Evolutionary conservation across 192 early-diverging fungal species (phyloP).

Genomic region (Backusella psychrophila): DNA sequence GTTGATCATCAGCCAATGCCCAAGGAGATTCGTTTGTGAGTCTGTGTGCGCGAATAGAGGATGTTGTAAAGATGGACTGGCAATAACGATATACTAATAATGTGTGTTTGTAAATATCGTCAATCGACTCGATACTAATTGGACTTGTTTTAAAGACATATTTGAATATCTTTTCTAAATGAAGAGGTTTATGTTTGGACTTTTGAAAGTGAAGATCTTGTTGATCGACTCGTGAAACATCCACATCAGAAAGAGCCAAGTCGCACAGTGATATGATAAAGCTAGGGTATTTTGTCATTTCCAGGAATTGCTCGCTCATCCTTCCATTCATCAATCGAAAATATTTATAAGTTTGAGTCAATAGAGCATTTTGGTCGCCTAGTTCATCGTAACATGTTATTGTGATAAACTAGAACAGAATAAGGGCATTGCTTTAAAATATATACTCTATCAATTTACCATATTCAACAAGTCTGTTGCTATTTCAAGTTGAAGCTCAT

Average conservation of each 20-base stretch:
- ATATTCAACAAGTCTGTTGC: not conserved
- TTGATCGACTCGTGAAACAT: not conserved
- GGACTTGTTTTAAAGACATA: slow-evolving; percentile 4
- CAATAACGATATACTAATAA: not conserved
- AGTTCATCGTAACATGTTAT: not conserved
- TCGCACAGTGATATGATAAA: slow-evolving; percentile 2
- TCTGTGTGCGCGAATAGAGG: not conserved
- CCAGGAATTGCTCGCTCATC: not conserved
- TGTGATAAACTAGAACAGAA: not conserved
- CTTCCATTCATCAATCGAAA: not conserved
- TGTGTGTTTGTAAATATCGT: not conserved
- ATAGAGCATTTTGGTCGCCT: not conserved
- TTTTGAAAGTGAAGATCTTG: not conserved
- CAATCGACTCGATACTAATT: not conserved
- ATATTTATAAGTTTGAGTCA: not conserved
- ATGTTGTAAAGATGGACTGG: not conserved
- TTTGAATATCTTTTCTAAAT: slow-evolving; percentile 11
- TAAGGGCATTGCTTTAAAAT: not conserved
- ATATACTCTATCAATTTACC: not conserved
- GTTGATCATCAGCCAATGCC: not conserved
- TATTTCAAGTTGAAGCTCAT: not conserved
- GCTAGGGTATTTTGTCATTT: slow-evolving; percentile 8
- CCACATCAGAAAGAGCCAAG: not conserved
- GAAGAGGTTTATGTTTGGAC: not conserved
- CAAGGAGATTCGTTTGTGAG: not conserved